These are phyloP conservation scores for Kurtzmaniella quercitrusa DNA, from an alignment of 1,139 yeast species.

Conservation along the genomic window DNA sequence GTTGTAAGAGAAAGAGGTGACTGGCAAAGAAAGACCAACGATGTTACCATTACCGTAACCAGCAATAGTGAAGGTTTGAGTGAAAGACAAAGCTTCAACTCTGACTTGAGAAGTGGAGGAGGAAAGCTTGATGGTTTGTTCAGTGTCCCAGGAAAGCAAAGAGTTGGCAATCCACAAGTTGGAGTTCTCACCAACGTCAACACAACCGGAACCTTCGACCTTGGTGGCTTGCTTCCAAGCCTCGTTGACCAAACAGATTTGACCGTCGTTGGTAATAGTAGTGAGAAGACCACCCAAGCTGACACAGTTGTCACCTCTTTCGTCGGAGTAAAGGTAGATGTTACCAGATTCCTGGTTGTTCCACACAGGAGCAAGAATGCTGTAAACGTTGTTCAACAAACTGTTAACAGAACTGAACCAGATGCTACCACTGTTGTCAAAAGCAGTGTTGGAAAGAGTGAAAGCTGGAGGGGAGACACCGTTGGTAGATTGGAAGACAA, in stretches of 20 bases:
- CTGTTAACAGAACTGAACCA: slow-evolving; percentile 24
- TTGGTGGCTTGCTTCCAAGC: slow-evolving; percentile 22
- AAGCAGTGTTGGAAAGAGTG: slow-evolving; percentile 16
- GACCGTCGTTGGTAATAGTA: slow-evolving; percentile 24
- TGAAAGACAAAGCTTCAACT: slow-evolving; percentile 15
- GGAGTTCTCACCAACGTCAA: slow-evolving; percentile 20
- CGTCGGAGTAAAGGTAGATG: slow-evolving; percentile 19
- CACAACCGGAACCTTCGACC: slow-evolving; percentile 27
- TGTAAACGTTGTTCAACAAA: slow-evolving; percentile 14
- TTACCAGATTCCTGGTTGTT: slow-evolving; percentile 20
- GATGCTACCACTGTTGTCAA: slow-evolving; percentile 26
- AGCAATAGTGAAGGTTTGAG: slow-evolving; percentile 23
- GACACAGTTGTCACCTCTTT: slow-evolving; percentile 17
- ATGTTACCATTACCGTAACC: slow-evolving; percentile 31
- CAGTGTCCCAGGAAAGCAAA: slow-evolving; percentile 12
- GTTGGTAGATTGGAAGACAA: slow-evolving; percentile 19
- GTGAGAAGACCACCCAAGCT: slow-evolving; percentile 16
- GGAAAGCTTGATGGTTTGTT: slow-evolving; percentile 23
- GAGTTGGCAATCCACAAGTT: slow-evolving; percentile 19
- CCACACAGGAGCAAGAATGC: slow-evolving; percentile 21
- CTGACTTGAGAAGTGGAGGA: slow-evolving; percentile 16
- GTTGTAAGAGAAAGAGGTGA: slow-evolving; percentile 13
- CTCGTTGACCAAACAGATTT: slow-evolving; percentile 25
- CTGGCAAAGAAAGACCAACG: slow-evolving; percentile 19
- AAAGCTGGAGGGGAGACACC: slow-evolving; percentile 18